Evolutionary conservation across 306 rosid genomes (phyloP).

Genomic region (Acacia crassicarpa): DNA sequence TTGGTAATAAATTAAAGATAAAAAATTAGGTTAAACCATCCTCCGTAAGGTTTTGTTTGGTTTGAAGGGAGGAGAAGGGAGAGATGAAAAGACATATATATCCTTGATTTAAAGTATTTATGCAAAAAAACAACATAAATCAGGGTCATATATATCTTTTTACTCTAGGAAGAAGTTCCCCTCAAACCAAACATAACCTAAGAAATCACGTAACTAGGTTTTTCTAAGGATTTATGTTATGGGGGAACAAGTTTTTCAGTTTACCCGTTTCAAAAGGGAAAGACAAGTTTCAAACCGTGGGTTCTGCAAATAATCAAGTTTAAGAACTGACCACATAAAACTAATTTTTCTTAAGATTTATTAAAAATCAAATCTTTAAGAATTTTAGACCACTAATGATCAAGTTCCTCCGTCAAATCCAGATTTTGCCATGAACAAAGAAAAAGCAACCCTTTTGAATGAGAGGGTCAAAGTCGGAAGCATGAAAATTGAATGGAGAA

Average conservation of each 20-base stretch:
- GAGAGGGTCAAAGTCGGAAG: background rate
- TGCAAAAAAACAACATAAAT: too few species aligned
- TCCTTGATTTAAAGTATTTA: too few species aligned
- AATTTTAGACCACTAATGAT: background rate
- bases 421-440: background rate
- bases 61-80: too few species aligned
- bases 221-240: background rate
- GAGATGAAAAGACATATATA: too few species aligned
- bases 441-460: background rate
- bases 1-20: background rate
- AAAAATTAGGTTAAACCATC: background rate
- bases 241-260: background rate
- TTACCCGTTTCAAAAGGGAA: background rate
- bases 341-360: background rate
- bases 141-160: too few species aligned
- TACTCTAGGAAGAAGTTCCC: too few species aligned
- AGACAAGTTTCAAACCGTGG: background rate
- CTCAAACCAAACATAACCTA: too few species aligned
- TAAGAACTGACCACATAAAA: too few species aligned
- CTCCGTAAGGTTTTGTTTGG: too few species aligned
- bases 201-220: background rate
- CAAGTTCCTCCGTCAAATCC: background rate
- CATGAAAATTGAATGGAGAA: background rate
- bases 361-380: background rate
- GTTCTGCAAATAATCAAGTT: background rate